Percentiles rank a stretch among this genome's conserved stretches.
These are phyloP conservation scores for Debaryomyces tyrocola DNA, from an alignment of 805 yeast species.

Conservation along the genomic window DNA sequence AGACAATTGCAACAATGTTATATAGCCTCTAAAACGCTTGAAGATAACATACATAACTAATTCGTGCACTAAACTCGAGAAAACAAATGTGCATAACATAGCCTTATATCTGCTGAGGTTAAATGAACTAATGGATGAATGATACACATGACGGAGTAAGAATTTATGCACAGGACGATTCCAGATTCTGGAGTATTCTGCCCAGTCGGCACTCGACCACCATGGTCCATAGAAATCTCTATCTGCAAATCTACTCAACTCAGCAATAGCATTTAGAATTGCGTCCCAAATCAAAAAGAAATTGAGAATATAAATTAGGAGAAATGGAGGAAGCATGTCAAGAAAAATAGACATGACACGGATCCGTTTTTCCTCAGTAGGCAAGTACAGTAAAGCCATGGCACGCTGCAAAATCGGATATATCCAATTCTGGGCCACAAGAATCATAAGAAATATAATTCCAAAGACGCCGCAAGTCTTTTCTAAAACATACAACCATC, in stretches of 20 bases:
- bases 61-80: constrained; percentile 87
- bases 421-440: constrained; percentile 70
- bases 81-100: constrained; percentile 70
- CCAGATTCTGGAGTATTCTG: constrained; percentile 92
- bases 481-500: constrained; percentile 66
- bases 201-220: constrained; percentile 97
- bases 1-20: constrained; percentile 77
- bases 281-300: constrained; percentile 96
- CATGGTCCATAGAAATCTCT: constrained; percentile 93
- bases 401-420: constrained; percentile 73
- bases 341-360: constrained; percentile 59
- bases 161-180: constrained; percentile 91
- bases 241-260: constrained; percentile 82
- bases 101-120: constrained; percentile 66
- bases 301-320: constrained; percentile 69
- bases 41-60: constrained; percentile 89
- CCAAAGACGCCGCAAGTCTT: constrained; percentile 86
- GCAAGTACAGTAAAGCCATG: constrained; percentile 47
- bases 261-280: constrained; percentile 86
- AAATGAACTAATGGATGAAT: constrained; percentile 78
- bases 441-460: constrained; percentile 76
- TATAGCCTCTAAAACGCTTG: constrained; percentile 74
- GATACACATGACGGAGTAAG: constrained; percentile 89
- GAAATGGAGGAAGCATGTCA: constrained; percentile 79
- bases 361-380: constrained; percentile 44